Evolutionary conservation across 2,329 filamentous ascomycete species (phyloP).

Genomic region (Phyllosticta citriasiana): DNA sequence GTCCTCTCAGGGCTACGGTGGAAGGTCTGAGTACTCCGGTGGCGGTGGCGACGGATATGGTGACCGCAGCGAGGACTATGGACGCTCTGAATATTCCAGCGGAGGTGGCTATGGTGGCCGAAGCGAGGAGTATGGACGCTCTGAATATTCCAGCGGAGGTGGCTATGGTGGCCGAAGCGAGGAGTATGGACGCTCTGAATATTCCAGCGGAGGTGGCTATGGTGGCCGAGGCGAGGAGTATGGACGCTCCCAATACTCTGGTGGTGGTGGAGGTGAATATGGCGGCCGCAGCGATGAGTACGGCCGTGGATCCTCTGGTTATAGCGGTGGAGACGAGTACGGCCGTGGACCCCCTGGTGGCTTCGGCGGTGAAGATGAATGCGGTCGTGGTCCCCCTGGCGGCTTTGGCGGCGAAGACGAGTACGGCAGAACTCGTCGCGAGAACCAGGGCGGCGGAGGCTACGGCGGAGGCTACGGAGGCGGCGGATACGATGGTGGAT

Average conservation of each 20-base stretch:
- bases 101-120: slow-evolving; percentile 13
- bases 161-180: slow-evolving; percentile 3
- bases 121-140: slow-evolving; percentile 11
- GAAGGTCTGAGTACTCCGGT: background rate
- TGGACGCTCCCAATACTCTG: background rate
- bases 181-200: background rate
- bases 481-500: background rate
- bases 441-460: slow-evolving; percentile 1
- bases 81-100: slow-evolving; percentile 1
- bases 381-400: slow-evolving; percentile 1
- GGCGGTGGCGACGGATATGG: background rate
- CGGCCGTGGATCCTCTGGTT: background rate
- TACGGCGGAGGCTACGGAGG: background rate
- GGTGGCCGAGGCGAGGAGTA: background rate
- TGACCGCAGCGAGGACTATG: slow-evolving; percentile 11
- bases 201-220: slow-evolving; percentile 3
- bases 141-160: background rate
- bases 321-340: slow-evolving; percentile 10
- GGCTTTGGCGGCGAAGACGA: slow-evolving; percentile 9
- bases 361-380: background rate
- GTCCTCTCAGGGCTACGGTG: slow-evolving; percentile 5
- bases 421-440: slow-evolving; percentile 4
- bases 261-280: slow-evolving; percentile 11
- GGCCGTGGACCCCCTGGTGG: slow-evolving; percentile 6
- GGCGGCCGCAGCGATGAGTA: slow-evolving; percentile 13